Evolutionary conservation across 139 green algal species (phyloP), one percentile per base, ranked within the genome.

Genomic region (Micractinium sp.): DNA sequence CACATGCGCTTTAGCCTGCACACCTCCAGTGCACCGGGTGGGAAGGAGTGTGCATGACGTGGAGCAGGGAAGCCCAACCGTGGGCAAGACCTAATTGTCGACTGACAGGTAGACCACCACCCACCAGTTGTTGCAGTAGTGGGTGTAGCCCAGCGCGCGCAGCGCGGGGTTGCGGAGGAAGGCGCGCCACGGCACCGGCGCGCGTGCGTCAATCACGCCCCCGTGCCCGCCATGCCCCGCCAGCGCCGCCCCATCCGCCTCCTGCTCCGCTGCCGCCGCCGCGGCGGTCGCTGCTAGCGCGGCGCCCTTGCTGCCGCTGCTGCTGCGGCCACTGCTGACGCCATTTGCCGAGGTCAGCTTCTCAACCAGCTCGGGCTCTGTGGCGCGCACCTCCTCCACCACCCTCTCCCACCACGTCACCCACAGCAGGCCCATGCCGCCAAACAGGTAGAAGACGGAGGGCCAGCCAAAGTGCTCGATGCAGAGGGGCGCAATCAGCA

Each of bases 61-160:
- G n/a, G n/a, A n/a, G n/a, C n/a, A n/a, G n/a, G n/a, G n/a, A n/a
- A n/a, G n/a, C n/a, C n/a, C n/a, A n/a, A n/a, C n/a, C n/a, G n/a
- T n/a, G n/a, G n/a, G n/a, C n/a, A n/a, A n/a, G n/a, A n/a, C n/a
- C n/a, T n/a, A n/a, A n/a, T n/a, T n/a, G n/a, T n/a, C n/a, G n/a
- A n/a, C n/a, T n/a, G n/a, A 69, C n/a, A 36, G 61, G 20, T 19
- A 29, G 16, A 27, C 35, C n/a, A 35, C 60, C 1, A 53, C 90
- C 53, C 92, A 97, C 97, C 97, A 99, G 93, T 99, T 99, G 91
- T 99, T 97, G 93, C 94, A 97, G 87, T 99, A 99, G 93, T 99
- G 98, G 3, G 95, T 97, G 91, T 96, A 98, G 23, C 94, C 95
- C 31, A 99, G 93, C 13, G 95, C 97, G 33, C 91, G 92, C 20